These are phyloP conservation scores for Cercospora sp. DNA, from an alignment of 2,329 filamentous ascomycete species.

Conservation along the genomic window DNA sequence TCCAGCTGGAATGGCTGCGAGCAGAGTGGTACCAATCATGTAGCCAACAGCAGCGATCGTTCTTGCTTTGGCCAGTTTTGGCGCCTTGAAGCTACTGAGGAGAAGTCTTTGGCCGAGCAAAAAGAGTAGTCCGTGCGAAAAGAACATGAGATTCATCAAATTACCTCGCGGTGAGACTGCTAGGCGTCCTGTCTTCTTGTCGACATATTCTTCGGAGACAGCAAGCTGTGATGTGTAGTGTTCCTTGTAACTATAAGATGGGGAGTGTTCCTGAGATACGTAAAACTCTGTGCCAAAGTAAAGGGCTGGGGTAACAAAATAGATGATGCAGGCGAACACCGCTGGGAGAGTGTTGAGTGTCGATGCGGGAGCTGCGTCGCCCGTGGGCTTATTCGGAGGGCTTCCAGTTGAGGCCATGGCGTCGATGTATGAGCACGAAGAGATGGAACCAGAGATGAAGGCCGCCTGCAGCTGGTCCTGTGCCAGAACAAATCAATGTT, in stretches of 20 bases:
- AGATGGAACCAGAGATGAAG: not conserved
- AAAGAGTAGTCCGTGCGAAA: constrained; percentile 16
- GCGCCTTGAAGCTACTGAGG: not conserved
- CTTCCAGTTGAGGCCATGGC: not conserved
- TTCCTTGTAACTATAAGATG: constrained; percentile 18
- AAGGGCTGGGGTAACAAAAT: constrained; percentile 10
- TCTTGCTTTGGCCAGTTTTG: constrained; percentile 1
- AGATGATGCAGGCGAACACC: constrained; percentile 15
- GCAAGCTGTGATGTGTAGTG: constrained; percentile 22
- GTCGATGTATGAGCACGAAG: not conserved
- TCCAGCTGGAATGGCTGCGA: constrained; percentile 16
- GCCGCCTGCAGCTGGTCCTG: not conserved
- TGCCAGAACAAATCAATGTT: not conserved
- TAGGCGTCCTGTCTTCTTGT: not conserved
- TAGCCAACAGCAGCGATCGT: constrained; percentile 8
- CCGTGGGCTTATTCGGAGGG: not conserved
- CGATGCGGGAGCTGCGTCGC: not conserved
- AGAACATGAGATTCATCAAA: constrained; percentile 21
- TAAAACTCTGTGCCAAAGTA: constrained; percentile 19
- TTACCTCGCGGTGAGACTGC: constrained; percentile 12
- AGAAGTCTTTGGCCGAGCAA: constrained; percentile 12
- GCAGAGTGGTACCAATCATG: constrained; percentile 15
- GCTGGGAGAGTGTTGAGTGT: not conserved
- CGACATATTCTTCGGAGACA: constrained; percentile 13
- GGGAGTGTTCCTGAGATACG: constrained; percentile 10